Base-by-base conservation (phyloP, 2,329 filamentous ascomycete species). In the Talaromyces rugulosus region DNA sequence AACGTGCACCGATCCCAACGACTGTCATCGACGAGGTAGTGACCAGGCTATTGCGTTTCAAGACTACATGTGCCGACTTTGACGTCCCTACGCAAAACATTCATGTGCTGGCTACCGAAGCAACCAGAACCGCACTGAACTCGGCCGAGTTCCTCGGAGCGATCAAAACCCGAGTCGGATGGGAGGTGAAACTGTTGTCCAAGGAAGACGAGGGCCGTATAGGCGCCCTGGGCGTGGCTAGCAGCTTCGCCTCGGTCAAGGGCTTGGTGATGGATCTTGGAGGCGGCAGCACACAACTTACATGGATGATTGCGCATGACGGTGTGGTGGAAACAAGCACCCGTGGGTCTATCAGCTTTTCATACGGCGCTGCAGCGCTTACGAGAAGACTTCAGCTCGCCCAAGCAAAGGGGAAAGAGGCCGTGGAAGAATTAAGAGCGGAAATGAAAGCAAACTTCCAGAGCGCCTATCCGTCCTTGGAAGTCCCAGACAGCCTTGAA, bases 191-290 rank as follows among this genome's bases (percentile, higher is more conserved):
- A 56, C 81, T 96, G 64, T 79, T 96, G 12, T 84, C 88, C 0
- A 93, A 93, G 59, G 85, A 87, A 66, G 90, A 92, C 36, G 93
- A 97, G 77, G 93, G 91, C 0, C 80, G 90, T 31, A 86, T 96
- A 60, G 93, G 93, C 1, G 90, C 92, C 3, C 84, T 92, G 81
- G 93, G 93, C 1, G 89, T 93, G 6, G 87, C 91, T 28, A 93
- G 90, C 68, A 88, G 87, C 28, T 87, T 94, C 65, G 81, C 81
- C 9, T 74, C 82, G 7, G 86, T 94, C n/a, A 83, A 86, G 60
- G 92, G 91, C 0, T 75, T 96, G 34, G 91, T 96, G 65, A 90
- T 96, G 79, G 92, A 96, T 76, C 82, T 96, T 1, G 92, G 93
- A 40, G 92, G 92, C 47, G 88, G 88, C 3, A 88, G 85, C 67